phyloP scores from a whole-genome alignment of 2,329 filamentous ascomycete genomes.

The Epichloe typhina region DNA sequence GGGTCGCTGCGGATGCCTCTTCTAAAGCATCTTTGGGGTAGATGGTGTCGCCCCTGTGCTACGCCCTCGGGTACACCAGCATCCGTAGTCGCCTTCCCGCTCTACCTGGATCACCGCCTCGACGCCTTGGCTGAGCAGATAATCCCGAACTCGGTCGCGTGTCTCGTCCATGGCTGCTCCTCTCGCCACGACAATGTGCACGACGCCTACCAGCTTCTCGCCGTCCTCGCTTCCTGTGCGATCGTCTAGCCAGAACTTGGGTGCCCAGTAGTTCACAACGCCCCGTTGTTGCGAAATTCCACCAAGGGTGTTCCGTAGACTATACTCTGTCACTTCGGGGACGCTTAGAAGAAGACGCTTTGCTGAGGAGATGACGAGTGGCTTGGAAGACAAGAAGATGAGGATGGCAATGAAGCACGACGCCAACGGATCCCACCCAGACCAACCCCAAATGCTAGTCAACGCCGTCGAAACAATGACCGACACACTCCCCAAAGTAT shows the following conservation, averaged over 20 bases:
- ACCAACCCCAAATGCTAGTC: constrained; percentile 79
- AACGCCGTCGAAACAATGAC: constrained; percentile 86
- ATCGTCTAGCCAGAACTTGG: constrained; percentile 89
- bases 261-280: constrained; percentile 73
- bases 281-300: constrained; percentile 73
- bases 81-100: constrained; percentile 57
- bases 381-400: constrained; percentile 84
- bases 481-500: constrained; percentile 85
- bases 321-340: constrained; percentile 76
- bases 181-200: constrained; percentile 68
- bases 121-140: constrained; percentile 57
- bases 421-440: constrained; percentile 87
- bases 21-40: constrained; percentile 22
- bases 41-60: constrained; percentile 16
- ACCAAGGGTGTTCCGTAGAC: constrained; percentile 70
- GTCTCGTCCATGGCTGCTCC: constrained; percentile 72
- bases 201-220: constrained; percentile 60
- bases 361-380: constrained; percentile 74
- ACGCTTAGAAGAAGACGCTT: constrained; percentile 73
- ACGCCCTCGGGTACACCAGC: constrained; percentile 39
- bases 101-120: constrained; percentile 83
- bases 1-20: not conserved
- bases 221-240: constrained; percentile 29
- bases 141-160: constrained; percentile 58
- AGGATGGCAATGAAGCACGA: constrained; percentile 87